Conservation (phyloP, 2,329 filamentous ascomycete species). For the Fusarium newnesense region DNA sequence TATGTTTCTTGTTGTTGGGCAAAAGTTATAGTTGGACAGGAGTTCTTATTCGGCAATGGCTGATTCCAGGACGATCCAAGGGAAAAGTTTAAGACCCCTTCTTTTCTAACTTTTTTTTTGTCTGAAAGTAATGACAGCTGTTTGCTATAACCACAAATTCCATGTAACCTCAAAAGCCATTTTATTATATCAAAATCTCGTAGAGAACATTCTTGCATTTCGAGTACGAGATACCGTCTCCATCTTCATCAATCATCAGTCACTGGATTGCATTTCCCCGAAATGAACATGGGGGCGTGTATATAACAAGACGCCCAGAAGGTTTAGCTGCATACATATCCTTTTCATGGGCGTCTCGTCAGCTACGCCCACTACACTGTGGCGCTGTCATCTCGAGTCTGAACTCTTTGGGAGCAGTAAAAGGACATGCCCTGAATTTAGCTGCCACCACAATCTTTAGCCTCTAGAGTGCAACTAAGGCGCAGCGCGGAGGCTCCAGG, state of each 20-base stretch:
- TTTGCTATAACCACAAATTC: background rate
- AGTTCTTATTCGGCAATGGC: slow-evolving; percentile 36
- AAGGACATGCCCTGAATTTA: slow-evolving; percentile 32
- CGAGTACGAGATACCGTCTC: slow-evolving; percentile 13
- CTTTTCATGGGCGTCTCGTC: slow-evolving; percentile 25
- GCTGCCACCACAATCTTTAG: slow-evolving; percentile 42
- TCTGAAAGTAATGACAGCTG: slow-evolving; percentile 6
- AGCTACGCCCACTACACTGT: slow-evolving; percentile 33
- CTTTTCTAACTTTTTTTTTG: slow-evolving; percentile 24
- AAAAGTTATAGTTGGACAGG: slow-evolving; percentile 1
- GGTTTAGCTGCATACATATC: slow-evolving; percentile 39
- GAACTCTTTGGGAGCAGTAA: slow-evolving; percentile 16
- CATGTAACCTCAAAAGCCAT: background rate
- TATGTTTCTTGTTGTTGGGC: slow-evolving; percentile 16
- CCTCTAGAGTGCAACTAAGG: slow-evolving; percentile 29
- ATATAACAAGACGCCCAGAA: slow-evolving; percentile 31
- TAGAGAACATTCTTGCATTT: slow-evolving; percentile 1
- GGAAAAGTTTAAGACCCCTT: slow-evolving; percentile 29
- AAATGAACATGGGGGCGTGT: slow-evolving; percentile 24
- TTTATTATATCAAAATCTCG: background rate
- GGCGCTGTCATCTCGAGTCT: slow-evolving; percentile 25
- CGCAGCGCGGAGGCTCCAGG: slow-evolving; percentile 5
- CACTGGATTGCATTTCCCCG: slow-evolving; percentile 16
- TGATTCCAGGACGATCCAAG: slow-evolving; percentile 10
- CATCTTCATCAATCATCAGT: background rate